Evolutionary conservation across 2,329 filamentous ascomycete genomes (phyloP).

Genomic region (Neofusicoccum kwambonambiense): DNA sequence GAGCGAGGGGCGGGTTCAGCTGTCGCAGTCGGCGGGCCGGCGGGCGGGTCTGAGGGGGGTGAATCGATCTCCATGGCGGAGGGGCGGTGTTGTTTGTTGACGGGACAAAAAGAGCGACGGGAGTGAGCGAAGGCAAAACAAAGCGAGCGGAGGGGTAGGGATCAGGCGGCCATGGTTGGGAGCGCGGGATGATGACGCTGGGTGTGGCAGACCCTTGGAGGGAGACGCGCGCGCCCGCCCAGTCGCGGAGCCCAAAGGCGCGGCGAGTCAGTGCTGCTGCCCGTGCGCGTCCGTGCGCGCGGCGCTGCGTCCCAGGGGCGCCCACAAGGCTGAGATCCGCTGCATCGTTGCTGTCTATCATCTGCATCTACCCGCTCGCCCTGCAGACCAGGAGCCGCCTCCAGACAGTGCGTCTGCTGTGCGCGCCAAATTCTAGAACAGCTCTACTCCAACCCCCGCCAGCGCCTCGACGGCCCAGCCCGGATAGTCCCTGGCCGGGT

Average conservation of each 20-base stretch:
- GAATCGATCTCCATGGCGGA: conserved; percentile 15
- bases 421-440: conserved; percentile 30
- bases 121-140: neutral
- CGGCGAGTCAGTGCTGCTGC: neutral
- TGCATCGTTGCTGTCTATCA: neutral
- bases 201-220: conserved; percentile 6
- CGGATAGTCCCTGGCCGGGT: conserved; percentile 70
- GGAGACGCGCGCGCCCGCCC: neutral
- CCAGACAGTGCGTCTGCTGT: neutral
- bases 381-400: neutral
- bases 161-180: conserved; percentile 7
- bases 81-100: conserved; percentile 6
- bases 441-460: conserved; percentile 73
- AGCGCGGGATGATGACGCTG: conserved; percentile 9
- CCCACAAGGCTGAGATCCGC: conserved; percentile 8
- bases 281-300: neutral
- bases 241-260: too few species aligned
- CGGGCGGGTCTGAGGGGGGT: neutral
- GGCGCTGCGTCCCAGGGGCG: conserved; percentile 1
- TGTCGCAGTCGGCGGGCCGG: neutral
- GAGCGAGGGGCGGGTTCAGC: conserved; percentile 8
- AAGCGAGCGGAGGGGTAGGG: conserved; percentile 9
- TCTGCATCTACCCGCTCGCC: neutral
- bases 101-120: conserved; percentile 9
- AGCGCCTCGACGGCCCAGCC: conserved; percentile 82